These are phyloP conservation scores for Helotiales sp. DNA, from an alignment of 2,329 filamentous ascomycete genomes.

Conservation along the genomic window DNA sequence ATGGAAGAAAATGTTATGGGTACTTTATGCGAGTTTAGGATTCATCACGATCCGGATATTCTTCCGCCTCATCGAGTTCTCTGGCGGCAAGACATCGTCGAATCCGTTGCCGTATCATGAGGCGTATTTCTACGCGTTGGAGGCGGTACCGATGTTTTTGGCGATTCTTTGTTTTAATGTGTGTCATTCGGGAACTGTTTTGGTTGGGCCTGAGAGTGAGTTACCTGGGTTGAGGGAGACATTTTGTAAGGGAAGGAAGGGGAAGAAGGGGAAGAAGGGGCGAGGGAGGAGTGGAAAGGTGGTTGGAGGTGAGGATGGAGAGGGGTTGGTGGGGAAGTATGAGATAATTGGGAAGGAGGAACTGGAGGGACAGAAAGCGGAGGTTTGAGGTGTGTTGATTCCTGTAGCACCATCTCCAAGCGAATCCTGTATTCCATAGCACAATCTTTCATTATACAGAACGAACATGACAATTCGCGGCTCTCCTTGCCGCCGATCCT, in stretches of 20 bases:
- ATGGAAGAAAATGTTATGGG: slow-evolving; percentile 16
- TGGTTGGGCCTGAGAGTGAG: slow-evolving; percentile 10
- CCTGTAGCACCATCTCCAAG: no score
- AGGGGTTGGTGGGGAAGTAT: background rate
- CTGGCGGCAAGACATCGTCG: slow-evolving; percentile 36
- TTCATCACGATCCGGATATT: slow-evolving; percentile 51
- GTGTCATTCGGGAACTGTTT: slow-evolving; percentile 17
- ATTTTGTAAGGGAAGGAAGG: slow-evolving; percentile 1
- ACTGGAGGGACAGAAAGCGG: background rate
- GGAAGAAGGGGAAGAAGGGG: slow-evolving; percentile 1
- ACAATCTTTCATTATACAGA: no score
- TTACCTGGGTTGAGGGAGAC: slow-evolving; percentile 9
- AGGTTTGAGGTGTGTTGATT: no score
- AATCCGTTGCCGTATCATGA: slow-evolving; percentile 51
- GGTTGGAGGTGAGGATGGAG: background rate
- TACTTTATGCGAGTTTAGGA: slow-evolving; percentile 20
- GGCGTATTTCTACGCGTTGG: slow-evolving; percentile 50
- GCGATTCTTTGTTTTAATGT: slow-evolving; percentile 20
- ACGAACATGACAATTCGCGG: no score
- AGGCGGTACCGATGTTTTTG: slow-evolving; percentile 53
- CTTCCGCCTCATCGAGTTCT: slow-evolving; percentile 59
- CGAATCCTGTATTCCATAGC: no score
- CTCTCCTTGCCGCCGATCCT: no score
- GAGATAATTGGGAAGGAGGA: background rate
- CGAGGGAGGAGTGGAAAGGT: background rate